Evolutionary conservation across 1,284 basidiomycete genomes (phyloP).

Genomic region (Austropuccinia psidii): DNA sequence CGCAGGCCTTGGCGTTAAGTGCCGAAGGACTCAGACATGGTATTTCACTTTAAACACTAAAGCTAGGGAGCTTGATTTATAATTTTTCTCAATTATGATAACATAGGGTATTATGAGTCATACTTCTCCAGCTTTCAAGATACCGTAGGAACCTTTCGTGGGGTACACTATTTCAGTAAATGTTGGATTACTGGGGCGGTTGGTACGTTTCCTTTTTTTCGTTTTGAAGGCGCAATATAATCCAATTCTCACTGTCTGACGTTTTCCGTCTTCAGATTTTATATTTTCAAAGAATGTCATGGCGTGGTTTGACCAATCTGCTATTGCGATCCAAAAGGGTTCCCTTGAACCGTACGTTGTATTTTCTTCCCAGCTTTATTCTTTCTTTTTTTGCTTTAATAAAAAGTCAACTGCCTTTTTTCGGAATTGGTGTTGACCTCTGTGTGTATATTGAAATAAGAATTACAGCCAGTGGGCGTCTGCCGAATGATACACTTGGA

Average conservation of each 20-base stretch:
- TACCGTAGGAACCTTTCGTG: slow-evolving; percentile 16
- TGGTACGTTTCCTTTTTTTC: neutral
- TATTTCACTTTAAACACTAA: neutral
- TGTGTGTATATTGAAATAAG: neutral
- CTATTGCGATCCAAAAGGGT: slow-evolving; percentile 1
- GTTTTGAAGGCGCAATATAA: too few species aligned
- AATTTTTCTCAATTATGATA: neutral
- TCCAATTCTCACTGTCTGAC: too few species aligned
- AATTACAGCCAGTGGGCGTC: slow-evolving; percentile 14
- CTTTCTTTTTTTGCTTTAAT: neutral
- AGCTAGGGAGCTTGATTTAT: too few species aligned
- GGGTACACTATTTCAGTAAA: slow-evolving; percentile 1
- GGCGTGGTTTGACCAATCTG: slow-evolving; percentile 18
- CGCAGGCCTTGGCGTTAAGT: slow-evolving; percentile 23
- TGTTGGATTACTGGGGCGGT: slow-evolving; percentile 25
- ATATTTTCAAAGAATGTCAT: slow-evolving; percentile 17
- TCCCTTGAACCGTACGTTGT: slow-evolving; percentile 7
- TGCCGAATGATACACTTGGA: neutral
- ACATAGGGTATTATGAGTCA: slow-evolving; percentile 6
- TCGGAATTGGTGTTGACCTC: too few species aligned
- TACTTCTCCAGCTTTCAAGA: slow-evolving; percentile 28
- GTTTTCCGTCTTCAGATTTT: too few species aligned
- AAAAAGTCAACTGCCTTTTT: too few species aligned
- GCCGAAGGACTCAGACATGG: slow-evolving; percentile 23
- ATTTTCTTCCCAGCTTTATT: too few species aligned